These are phyloP conservation scores for Pythium sukuiense DNA, from an alignment of 352 stramenopile genomes.

Conservation along the genomic window DNA sequence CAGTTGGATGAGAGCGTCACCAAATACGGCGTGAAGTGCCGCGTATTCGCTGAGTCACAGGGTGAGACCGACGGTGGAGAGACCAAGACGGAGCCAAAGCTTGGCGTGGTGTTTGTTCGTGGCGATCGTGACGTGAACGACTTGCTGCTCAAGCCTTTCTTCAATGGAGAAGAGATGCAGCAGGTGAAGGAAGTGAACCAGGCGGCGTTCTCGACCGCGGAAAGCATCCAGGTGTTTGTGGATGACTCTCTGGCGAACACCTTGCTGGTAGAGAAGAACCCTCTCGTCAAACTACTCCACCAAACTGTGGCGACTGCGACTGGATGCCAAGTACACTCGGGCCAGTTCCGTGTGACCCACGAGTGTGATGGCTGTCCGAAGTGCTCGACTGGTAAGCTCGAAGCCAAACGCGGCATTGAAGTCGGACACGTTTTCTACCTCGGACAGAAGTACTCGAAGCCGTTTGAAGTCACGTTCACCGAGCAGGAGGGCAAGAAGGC, in stretches of 20 bases:
- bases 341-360: conserved; percentile 64
- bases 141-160: conserved; percentile 68
- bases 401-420: conserved; percentile 83
- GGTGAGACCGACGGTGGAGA: conserved; percentile 22
- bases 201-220: conserved; percentile 16
- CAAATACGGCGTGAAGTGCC: conserved; percentile 22
- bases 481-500: conserved; percentile 34
- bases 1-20: conserved; percentile 2
- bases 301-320: neutral
- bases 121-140: conserved; percentile 68
- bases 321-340: conserved; percentile 28
- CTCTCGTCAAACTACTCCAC: conserved; percentile 13
- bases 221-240: conserved; percentile 46
- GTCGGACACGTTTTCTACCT: conserved; percentile 90
- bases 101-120: conserved; percentile 52
- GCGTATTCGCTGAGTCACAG: conserved; percentile 30
- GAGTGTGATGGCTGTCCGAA: conserved; percentile 66
- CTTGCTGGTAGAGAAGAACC: conserved; percentile 1
- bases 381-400: conserved; percentile 38
- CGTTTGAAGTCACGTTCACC: conserved; percentile 65
- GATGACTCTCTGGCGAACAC: conserved; percentile 54
- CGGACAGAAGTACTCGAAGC: conserved; percentile 88
- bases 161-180: conserved; percentile 58
- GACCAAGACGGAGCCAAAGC: conserved; percentile 11
- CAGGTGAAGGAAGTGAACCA: conserved; percentile 26